phyloP scores from a whole-genome alignment of 495 filamentous ascomycete species.

The Darksidea phi region DNA sequence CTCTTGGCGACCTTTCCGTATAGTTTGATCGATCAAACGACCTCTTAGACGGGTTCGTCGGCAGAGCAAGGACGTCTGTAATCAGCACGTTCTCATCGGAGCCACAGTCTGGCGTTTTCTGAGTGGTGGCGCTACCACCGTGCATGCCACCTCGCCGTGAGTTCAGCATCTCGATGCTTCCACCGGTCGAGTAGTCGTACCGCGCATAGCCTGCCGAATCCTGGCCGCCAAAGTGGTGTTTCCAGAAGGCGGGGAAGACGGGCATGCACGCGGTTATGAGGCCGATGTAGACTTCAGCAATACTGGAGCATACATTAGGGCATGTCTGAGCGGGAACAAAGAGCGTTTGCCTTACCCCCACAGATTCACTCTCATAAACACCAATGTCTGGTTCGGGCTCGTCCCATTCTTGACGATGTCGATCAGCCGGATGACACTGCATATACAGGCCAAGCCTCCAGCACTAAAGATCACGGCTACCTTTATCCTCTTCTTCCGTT shows the following conservation, averaged over 20 bases:
- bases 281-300: constrained; percentile 50
- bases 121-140: neutral
- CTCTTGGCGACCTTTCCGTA: no score
- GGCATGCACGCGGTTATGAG: constrained; percentile 53
- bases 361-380: constrained; percentile 49
- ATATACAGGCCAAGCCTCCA: constrained; percentile 50
- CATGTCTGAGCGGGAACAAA: neutral
- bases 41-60: no score
- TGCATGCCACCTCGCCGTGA: neutral
- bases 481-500: constrained; percentile 47
- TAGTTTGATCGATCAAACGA: no score
- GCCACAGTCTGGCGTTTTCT: neutral
- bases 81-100: constrained; percentile 18
- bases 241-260: constrained; percentile 31
- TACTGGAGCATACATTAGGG: constrained; percentile 37
- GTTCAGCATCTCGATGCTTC: constrained; percentile 6
- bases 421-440: constrained; percentile 49
- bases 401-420: constrained; percentile 43
- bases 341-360: constrained; percentile 47
- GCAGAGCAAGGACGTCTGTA: neutral
- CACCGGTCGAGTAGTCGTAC: constrained; percentile 1
- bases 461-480: constrained; percentile 50
- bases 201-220: neutral
- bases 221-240: neutral
- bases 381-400: constrained; percentile 44